Conservation (phyloP, 179 eudicot genomes). For the Silene vulgaris region DNA sequence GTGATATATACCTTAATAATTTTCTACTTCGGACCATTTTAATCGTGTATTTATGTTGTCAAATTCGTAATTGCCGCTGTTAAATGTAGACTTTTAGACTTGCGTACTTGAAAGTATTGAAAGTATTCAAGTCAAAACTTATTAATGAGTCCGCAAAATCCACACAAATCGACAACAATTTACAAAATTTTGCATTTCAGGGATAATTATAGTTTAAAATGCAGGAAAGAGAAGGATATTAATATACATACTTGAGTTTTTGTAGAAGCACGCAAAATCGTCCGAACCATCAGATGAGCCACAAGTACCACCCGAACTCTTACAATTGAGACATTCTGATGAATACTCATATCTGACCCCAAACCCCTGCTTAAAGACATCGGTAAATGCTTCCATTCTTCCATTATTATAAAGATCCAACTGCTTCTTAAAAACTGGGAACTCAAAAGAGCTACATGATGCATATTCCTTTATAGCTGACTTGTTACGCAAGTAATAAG, state of each 20-base stretch:
- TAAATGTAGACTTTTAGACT: too few species aligned
- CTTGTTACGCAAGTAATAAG: constrained; percentile 4
- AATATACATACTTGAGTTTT: neutral
- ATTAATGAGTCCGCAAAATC: too few species aligned
- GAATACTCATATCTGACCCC: constrained; percentile 17
- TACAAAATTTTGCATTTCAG: too few species aligned
- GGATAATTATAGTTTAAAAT: too few species aligned
- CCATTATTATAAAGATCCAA: neutral
- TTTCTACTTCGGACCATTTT: too few species aligned
- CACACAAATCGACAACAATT: too few species aligned
- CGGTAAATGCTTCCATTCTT: neutral
- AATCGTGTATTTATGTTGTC: constrained; percentile 19
- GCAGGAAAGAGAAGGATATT: too few species aligned
- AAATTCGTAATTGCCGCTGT: neutral
- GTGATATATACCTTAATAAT: too few species aligned
- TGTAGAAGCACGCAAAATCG: constrained; percentile 4
- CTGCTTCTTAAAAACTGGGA: neutral
- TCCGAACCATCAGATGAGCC: neutral
- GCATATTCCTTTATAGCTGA: neutral
- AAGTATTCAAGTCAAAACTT: too few species aligned
- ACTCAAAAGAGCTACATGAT: neutral
- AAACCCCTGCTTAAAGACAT: constrained; percentile 5
- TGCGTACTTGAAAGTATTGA: too few species aligned
- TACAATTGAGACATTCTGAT: constrained; percentile 5
- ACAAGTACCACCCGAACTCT: constrained; percentile 12